Evolutionary conservation across 2,329 filamentous ascomycete genomes (phyloP).

Genomic region (Colletotrichum sp.): DNA sequence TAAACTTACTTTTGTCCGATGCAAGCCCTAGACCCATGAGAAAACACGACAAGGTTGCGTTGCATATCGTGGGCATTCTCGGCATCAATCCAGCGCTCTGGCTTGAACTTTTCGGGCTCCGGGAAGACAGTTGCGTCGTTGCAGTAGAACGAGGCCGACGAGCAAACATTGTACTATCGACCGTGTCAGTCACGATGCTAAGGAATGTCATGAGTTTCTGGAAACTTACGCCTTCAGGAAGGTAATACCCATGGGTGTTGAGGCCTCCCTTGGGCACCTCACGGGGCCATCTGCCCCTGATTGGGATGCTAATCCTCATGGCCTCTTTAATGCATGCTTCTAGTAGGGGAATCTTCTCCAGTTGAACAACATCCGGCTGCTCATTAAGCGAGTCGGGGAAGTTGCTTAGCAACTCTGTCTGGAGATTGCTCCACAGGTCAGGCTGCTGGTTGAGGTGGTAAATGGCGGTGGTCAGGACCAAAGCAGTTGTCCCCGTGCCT

Average conservation of each 20-base stretch:
- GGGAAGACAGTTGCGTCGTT: background rate
- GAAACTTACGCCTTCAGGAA: background rate
- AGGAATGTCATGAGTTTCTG: rapidly evolving
- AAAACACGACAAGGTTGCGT: background rate
- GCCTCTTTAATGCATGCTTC: background rate
- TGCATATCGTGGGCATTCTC: background rate
- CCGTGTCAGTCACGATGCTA: background rate
- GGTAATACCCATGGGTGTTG: background rate
- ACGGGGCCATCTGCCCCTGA: background rate
- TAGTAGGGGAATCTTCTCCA: background rate
- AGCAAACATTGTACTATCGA: background rate
- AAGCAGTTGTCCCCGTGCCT: background rate
- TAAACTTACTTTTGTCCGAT: background rate
- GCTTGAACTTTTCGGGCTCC: background rate
- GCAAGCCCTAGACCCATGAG: background rate
- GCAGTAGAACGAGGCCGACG: background rate
- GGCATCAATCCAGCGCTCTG: background rate
- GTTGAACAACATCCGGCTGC: background rate
- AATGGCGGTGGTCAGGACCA: background rate
- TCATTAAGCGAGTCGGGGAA: background rate
- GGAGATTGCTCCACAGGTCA: background rate
- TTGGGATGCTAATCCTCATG: background rate
- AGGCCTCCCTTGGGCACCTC: background rate
- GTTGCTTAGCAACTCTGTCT: background rate
- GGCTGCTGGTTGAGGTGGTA: background rate